These are phyloP conservation scores for Balakata baccata DNA, from an alignment of 345 rosid genomes.

Conservation along the genomic window DNA sequence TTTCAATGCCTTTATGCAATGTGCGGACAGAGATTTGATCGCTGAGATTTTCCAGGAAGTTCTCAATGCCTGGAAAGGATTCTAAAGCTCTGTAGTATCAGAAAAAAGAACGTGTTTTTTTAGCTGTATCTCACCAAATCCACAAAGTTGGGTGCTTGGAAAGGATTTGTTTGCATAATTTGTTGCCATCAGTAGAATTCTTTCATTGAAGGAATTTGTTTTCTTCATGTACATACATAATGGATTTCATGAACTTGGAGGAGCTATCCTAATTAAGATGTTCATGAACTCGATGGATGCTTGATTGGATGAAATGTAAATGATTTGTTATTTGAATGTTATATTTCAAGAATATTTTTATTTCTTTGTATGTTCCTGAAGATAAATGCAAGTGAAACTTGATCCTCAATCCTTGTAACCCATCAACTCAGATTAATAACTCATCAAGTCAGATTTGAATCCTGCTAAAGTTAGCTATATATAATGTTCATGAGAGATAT, in stretches of 20 bases:
- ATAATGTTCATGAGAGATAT: background rate
- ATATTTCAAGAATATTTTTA: background rate
- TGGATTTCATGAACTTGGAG: slow-evolving; percentile 37
- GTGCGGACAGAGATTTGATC: slow-evolving; percentile 74
- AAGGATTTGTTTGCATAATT: slow-evolving; percentile 29
- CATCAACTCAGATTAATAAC: too few species aligned
- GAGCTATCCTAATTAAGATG: slow-evolving; percentile 22
- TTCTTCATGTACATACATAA: slow-evolving; percentile 41
- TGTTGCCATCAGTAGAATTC: slow-evolving; percentile 39
- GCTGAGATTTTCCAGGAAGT: slow-evolving; percentile 83
- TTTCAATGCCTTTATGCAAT: slow-evolving; percentile 62
- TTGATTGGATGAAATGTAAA: slow-evolving; percentile 33
- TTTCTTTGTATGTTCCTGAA: background rate
- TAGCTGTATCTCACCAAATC: background rate
- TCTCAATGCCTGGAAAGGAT: slow-evolving; percentile 86
- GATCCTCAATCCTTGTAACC: background rate
- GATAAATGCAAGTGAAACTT: background rate
- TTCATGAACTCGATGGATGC: slow-evolving; percentile 29
- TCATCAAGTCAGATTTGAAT: background rate
- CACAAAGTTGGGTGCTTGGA: slow-evolving; percentile 16
- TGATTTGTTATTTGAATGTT: slow-evolving; percentile 9
- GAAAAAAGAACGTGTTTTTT: slow-evolving; percentile 5
- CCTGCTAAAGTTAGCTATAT: background rate
- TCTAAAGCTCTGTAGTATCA: slow-evolving; percentile 35
- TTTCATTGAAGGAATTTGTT: slow-evolving; percentile 48